Evolutionary conservation across 2,329 filamentous ascomycete species (phyloP), one percentile per base, ranked within the genome.

Genomic region (Verticillium tricorpus): DNA sequence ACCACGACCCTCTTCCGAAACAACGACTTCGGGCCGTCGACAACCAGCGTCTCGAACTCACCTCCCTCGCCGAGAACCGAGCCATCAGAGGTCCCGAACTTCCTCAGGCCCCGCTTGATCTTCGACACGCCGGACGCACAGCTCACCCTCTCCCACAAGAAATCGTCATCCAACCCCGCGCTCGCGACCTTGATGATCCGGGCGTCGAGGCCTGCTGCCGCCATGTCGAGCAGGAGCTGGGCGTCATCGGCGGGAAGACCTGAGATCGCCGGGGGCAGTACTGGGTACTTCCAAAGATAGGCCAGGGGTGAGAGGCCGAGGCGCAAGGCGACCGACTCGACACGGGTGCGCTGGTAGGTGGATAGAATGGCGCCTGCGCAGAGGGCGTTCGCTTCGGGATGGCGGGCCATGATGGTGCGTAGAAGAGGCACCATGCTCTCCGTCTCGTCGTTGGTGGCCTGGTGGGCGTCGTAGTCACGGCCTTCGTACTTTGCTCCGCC

Each of bases 171-270:
- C 58, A 99, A 80, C 0, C 93, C 95, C 7, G 92, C 93, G 66
- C 91, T 96, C 54, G 95, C 93, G 55, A 97, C 92, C 77, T 98
- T 99, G 77, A 99, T 87, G 71, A 99, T 92, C 63, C 93, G 83
- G n/a, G 93, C 90, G 71, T 97, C 92, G 61, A 96, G 85, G 1
- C 89, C 89, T 2, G 88, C 85, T 7, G 80, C 81, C 5, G 84
- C 85, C 92, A 99, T 97, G 73, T 97, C 93, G 62, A 85, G 81
- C 58, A 99, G 80, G 22, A 98, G 80, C 73, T 80, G 83, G 19
- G 78, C 78, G 57, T 82, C 83, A 57, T 80, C 77, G 4, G 37
- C 28, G 5, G 57, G 57, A 17, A 50, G 25, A 40, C 61, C 31
- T 64, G 63, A 39, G 50, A 68, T 64, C 61, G 7, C 39, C 8